Evolutionary conservation across 257 asterid species (phyloP).

Genomic region (Ilex asprella): DNA sequence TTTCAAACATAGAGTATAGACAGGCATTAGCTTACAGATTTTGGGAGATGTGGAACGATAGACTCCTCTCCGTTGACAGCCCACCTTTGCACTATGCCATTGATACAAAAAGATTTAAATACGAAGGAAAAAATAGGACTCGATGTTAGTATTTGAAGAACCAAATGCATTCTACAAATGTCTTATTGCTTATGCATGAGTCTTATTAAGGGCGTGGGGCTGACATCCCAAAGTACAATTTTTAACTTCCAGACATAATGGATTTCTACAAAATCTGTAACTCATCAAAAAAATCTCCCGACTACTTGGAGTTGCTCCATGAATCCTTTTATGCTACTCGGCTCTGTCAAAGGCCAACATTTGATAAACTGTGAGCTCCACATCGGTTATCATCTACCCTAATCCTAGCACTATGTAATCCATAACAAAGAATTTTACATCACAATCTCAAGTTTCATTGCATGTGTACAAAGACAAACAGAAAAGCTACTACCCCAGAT

Average conservation of each 20-base stretch:
- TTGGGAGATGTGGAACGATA: constrained; percentile 47
- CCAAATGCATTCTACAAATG: background rate
- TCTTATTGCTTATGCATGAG: background rate
- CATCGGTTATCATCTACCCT: no score
- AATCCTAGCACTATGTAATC: no score
- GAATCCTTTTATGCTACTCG: no score
- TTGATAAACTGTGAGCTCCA: background rate
- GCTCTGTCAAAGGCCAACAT: no score
- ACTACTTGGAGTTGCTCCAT: no score
- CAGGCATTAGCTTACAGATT: constrained; percentile 28
- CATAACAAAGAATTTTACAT: no score
- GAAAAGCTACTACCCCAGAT: no score
- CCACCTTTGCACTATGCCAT: constrained; percentile 54
- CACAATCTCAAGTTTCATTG: no score
- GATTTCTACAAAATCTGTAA: background rate
- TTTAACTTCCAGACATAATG: background rate
- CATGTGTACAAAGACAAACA: no score
- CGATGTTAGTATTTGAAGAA: background rate
- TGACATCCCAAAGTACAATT: background rate
- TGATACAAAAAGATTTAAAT: constrained; percentile 9
- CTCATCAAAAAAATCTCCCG: background rate
- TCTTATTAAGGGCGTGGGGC: background rate
- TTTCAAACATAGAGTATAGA: background rate
- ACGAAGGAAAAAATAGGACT: background rate
- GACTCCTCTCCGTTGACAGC: constrained; percentile 25